Percentiles rank a stretch among this genome's conserved stretches.
These are phyloP conservation scores for Chlamydomonas urium DNA, from an alignment of 139 green algal genomes.

Conservation along the genomic window DNA sequence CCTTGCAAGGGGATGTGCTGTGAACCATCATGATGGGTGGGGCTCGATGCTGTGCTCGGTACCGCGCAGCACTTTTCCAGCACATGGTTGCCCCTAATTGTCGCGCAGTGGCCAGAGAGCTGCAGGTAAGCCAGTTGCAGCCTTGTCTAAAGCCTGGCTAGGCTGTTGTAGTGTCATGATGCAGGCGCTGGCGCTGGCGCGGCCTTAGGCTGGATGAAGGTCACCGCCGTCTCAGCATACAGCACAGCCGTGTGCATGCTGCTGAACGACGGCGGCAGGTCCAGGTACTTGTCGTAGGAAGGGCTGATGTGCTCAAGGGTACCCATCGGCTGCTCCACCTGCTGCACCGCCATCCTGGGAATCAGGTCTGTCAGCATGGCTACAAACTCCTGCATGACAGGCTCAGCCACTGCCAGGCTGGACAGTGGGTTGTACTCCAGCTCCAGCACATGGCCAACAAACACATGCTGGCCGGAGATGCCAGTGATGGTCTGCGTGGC, in stretches of 20 bases:
- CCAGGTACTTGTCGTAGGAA: constrained; percentile 7
- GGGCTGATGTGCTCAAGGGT: not conserved
- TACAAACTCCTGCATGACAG: constrained; percentile 8
- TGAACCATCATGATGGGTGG: too few relatives aligned
- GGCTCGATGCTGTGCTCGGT: too few relatives aligned
- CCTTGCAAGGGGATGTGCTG: too few relatives aligned
- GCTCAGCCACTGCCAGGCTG: not conserved
- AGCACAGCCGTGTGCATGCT: not conserved
- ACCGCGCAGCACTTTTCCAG: too few relatives aligned
- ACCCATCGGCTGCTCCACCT: too few relatives aligned
- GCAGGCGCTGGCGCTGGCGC: too few relatives aligned
- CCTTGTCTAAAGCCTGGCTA: too few relatives aligned
- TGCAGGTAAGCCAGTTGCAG: too few relatives aligned
- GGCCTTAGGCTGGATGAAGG: too few relatives aligned
- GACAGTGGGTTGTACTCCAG: constrained; percentile 9
- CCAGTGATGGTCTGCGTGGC: constrained; percentile 13
- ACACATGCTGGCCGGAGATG: not conserved
- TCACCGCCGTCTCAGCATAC: not conserved
- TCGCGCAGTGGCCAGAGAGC: too few relatives aligned
- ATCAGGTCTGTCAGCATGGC: constrained; percentile 5
- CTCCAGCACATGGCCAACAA: constrained; percentile 1
- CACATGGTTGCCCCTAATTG: too few relatives aligned
- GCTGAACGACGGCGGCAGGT: not conserved
- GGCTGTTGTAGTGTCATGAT: too few relatives aligned
- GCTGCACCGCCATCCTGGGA: not conserved